phyloP scores from a whole-genome alignment of 441 rosid genomes.

The Biscutella laevigata region DNA sequence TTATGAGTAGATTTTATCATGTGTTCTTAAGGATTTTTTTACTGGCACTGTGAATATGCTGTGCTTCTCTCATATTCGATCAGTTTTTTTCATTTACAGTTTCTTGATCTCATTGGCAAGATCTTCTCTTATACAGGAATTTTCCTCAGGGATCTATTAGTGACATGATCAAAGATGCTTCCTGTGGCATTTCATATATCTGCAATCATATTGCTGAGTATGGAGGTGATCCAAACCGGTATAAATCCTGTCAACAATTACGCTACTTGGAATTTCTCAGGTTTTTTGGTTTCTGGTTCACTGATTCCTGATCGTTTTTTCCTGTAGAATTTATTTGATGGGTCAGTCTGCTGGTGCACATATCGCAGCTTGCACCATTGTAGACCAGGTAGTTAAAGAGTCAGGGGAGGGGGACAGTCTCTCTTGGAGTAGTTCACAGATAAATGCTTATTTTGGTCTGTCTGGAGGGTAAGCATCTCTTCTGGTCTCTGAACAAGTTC shows the following conservation, averaged over 20 bases:
- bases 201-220: constrained; percentile 72
- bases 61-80: neutral
- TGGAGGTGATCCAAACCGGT: constrained; percentile 95
- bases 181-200: constrained; percentile 77
- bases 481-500: neutral
- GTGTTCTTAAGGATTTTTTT: neutral
- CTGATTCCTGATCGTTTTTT: neutral
- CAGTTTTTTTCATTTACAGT: neutral
- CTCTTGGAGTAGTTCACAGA: constrained; percentile 78
- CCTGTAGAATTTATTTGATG: constrained; percentile 72
- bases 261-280: neutral
- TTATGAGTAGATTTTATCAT: neutral
- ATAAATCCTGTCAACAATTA: constrained; percentile 2
- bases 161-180: constrained; percentile 88
- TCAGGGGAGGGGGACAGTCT: constrained; percentile 57
- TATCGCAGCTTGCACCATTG: constrained; percentile 74
- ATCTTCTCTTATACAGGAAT: constrained; percentile 49
- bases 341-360: constrained; percentile 99
- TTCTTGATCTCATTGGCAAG: constrained; percentile 8
- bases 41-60: neutral
- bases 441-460: constrained; percentile 76
- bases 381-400: constrained; percentile 90
- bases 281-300: constrained; percentile 2
- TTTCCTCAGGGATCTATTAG: constrained; percentile 91
- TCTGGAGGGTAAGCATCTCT: constrained; percentile 72